Percentiles rank a stretch among this genome's conserved stretches.
Conservation (phyloP, 495 filamentous ascomycete species). For the Chaetomidium leptoderma region DNA sequence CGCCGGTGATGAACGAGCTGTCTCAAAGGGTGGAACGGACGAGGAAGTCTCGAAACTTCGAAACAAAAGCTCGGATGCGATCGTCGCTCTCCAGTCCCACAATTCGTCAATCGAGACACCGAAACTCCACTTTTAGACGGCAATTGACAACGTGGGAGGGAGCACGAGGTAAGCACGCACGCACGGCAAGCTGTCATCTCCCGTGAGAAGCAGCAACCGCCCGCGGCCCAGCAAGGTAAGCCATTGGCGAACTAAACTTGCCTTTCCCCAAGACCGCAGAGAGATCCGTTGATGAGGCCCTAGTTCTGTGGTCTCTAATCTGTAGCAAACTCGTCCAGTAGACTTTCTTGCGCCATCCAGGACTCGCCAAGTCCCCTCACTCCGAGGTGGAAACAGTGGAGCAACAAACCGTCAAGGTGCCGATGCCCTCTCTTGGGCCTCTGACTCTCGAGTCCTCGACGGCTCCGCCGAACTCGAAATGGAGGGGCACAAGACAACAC, state of each 20-base stretch:
- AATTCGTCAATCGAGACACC: neutral
- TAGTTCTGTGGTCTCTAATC: neutral
- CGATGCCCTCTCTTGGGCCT: too few relatives aligned
- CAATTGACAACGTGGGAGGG: constrained; percentile 12
- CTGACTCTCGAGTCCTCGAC: too few relatives aligned
- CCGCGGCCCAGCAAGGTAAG: constrained; percentile 4
- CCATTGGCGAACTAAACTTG: constrained; percentile 6
- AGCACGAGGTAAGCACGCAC: constrained; percentile 14
- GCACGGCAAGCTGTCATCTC: neutral
- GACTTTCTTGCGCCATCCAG: too few relatives aligned
- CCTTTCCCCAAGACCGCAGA: neutral
- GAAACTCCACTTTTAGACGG: constrained; percentile 3
- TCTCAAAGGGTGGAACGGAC: neutral
- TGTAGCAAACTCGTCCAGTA: neutral
- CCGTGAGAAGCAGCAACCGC: neutral
- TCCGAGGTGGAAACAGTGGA: constrained; percentile 6
- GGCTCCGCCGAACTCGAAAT: too few relatives aligned
- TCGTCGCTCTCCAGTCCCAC: neutral
- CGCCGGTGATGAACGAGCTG: neutral
- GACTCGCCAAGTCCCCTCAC: neutral
- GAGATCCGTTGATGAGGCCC: neutral
- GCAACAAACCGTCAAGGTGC: constrained; percentile 10
- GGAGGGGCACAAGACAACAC: too few relatives aligned
- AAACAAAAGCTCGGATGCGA: neutral
- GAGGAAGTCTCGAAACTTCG: neutral